Percentiles rank a stretch among this genome's conserved stretches.
These are phyloP conservation scores for Hyphodiscus sp. DNA, from an alignment of 2,329 filamentous ascomycete genomes.

Conservation along the genomic window DNA sequence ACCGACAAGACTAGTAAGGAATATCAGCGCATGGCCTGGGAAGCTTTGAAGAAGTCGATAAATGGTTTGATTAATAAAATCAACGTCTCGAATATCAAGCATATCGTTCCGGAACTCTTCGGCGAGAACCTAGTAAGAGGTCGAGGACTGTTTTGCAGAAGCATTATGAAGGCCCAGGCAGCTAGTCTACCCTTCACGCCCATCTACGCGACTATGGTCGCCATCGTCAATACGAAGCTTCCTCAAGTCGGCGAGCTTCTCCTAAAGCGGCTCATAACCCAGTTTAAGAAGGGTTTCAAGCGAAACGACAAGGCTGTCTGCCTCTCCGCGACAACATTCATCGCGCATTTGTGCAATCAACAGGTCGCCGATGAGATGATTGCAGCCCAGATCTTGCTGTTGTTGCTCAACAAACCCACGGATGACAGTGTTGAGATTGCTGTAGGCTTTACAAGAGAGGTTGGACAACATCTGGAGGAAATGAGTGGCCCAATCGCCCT, in stretches of 20 bases:
- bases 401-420: constrained; percentile 91
- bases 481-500: constrained; percentile 86
- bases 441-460: constrained; percentile 85
- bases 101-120: constrained; percentile 93
- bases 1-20: constrained; percentile 95
- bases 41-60: constrained; percentile 96
- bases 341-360: constrained; percentile 92
- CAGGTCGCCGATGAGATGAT: constrained; percentile 93
- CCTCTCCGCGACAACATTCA: constrained; percentile 84
- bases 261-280: constrained; percentile 75
- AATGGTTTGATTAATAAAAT: constrained; percentile 99
- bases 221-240: constrained; percentile 95
- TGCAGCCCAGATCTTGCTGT: constrained; percentile 82
- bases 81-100: constrained; percentile 96
- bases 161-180: constrained; percentile 97
- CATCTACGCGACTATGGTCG: constrained; percentile 91
- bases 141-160: constrained; percentile 85
- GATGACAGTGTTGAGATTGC: constrained; percentile 98
- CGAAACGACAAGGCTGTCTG: constrained; percentile 97
- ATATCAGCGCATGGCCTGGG: constrained; percentile 98
- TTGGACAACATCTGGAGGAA: constrained; percentile 89
- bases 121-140: constrained; percentile 89
- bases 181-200: constrained; percentile 93
- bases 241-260: constrained; percentile 91
- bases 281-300: constrained; percentile 93